Base-by-base conservation (phyloP, 2,329 filamentous ascomycete genomes). In the Cladorrhinum sp. region DNA sequence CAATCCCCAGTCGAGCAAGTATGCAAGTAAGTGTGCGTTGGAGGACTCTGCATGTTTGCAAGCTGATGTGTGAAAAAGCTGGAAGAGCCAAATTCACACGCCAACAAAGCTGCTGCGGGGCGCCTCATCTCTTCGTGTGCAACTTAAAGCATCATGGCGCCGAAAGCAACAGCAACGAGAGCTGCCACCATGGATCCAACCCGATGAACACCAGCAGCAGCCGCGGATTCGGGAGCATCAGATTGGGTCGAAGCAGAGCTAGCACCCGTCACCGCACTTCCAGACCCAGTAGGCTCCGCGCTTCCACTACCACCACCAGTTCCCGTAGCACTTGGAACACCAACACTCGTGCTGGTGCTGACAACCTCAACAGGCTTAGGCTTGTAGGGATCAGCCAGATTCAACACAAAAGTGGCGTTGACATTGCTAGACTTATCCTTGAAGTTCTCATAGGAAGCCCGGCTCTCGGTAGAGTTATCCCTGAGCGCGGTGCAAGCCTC, bases 381-480 rank as follows among this genome's bases (percentile, higher is more conserved):
- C 20, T 39, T 39, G 8, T 42, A 42, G 16, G 53, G 33, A 18
- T 55, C 39, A 8, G 16, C 33, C 18, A 55, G 21, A 16, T 55
- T 55, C 20, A 55, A 14, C 10, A 39, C 33, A 36, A 16, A 42
- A 9, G 53, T 55, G 9, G 30, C 16, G 7, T 55, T 55, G 1
- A 12, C 20, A 12, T 42, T 42, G 8, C 28, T 16, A 6, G 24
- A 20, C 26, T 42, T 30, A 12, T 42, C 33, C 12, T 21, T 24
- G 18, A 42, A 55, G 12, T 20, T 39, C 33, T 55, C 53, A 18
- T 55, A 55, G 33, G 26, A 42, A 28, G 53, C 53, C 53, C 53
- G 42, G 53, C 53, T 55, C 26, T 42, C 18, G 10, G 20, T 55
- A 18, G 30, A 23, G 10, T 18, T 55, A 18, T 36, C 20, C 39